Base-by-base conservation (phyloP, 805 yeast species). In the Pichia thaimueangensis region DNA sequence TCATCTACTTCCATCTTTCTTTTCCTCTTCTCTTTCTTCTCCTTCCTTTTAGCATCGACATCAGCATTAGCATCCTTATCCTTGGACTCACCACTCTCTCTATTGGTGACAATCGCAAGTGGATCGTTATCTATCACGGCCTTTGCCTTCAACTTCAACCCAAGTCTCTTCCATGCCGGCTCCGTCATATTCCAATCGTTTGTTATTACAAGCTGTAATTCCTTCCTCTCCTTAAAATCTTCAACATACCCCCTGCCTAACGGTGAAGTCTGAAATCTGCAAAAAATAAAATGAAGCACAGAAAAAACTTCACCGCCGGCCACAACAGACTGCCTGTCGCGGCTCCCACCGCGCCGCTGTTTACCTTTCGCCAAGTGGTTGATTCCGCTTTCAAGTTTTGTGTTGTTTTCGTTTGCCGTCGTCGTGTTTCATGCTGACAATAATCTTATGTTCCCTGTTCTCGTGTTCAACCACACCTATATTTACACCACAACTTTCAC, bases 81-180 rank as follows among this genome's bases (percentile, higher is more conserved):
- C 9, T 29, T 29, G 31, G n/a, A 15, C 12, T 36, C 30, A 20
- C 39, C 28, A 4, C 30, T 27, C 15, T 76, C 58, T 60, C 74
- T 75, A 5, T 22, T 13, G 5, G 72, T 58, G 5, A 49, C 56
- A 2, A 67, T 53, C 2, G 69, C 65, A 33, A 71, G 57, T 1
- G 74, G 78, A 49, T 75, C 81, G 13, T 61, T 58, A 4, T 63
- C 65, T 3, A 67, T 49, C 6, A 67, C 67, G 34, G 71, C 66
- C 50, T 78, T 71, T 42, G 82, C 78, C 53, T 77, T 68, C 32
- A 86, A 70, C 53, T 77, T 68, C 32, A 86, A 70, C 23, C 95
- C 95, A 7, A 81, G 68, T 53, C 78, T 70, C 59, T 85, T 85
- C 95, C 95, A 85, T 1, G 94, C 94, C 30, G 95, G 94, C n/a